phyloP scores from a whole-genome alignment of 495 filamentous ascomycete genomes.

The Penicillium cinerascens region DNA sequence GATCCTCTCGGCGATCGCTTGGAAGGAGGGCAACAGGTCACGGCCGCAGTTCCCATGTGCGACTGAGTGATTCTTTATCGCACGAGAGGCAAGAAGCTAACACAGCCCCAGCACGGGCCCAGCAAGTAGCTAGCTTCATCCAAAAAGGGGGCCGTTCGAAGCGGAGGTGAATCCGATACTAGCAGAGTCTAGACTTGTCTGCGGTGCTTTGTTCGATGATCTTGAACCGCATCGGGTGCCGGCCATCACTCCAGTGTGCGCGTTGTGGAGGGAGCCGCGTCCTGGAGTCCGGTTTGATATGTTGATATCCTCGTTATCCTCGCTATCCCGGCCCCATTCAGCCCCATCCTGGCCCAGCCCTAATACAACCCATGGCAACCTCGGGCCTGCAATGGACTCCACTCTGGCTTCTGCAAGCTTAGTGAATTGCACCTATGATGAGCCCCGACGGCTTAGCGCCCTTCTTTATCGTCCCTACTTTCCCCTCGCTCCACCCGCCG shows the following conservation, averaged over 20 bases:
- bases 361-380: no score
- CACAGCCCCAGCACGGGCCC: background rate
- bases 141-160: background rate
- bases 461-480: background rate
- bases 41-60: background rate
- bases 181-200: background rate
- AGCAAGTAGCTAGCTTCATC: background rate
- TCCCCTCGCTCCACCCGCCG: background rate
- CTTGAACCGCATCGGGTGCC: background rate
- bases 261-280: no score
- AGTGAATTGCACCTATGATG: background rate
- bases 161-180: background rate
- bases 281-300: background rate
- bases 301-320: background rate
- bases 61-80: background rate
- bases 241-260: background rate
- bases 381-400: background rate
- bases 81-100: background rate
- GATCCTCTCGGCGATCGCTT: background rate
- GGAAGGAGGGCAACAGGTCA: background rate
- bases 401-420: no score
- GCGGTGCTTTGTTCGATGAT: background rate
- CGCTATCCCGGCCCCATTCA: background rate
- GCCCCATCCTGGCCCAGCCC: background rate
- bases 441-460: background rate